phyloP scores from a whole-genome alignment of 805 yeast species.

The Ogataea ganodermae region DNA sequence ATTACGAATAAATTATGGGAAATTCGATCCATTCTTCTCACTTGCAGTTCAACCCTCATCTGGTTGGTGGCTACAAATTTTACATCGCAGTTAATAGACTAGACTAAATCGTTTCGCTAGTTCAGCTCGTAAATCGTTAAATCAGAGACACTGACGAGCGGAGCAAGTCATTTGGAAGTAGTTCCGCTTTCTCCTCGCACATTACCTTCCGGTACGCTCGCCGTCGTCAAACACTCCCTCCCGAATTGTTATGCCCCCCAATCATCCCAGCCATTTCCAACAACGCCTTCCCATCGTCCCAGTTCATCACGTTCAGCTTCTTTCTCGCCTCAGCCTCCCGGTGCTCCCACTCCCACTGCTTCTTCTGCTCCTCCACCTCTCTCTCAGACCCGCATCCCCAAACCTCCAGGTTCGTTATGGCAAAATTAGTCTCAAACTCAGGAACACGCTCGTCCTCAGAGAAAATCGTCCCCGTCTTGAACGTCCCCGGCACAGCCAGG shows the following conservation, averaged over 20 bases:
- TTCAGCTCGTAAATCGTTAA: neutral
- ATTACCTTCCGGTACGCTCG: neutral
- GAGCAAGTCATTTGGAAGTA: neutral
- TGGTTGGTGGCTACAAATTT: no score
- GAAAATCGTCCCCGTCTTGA: conserved; percentile 39
- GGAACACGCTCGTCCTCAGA: conserved; percentile 27
- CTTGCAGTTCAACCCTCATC: no score
- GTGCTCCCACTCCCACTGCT: conserved; percentile 90
- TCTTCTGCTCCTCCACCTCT: conserved; percentile 74
- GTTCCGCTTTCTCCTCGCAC: neutral
- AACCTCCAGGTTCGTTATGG: conserved; percentile 77
- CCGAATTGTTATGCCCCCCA: conserved; percentile 45
- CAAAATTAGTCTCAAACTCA: conserved; percentile 68
- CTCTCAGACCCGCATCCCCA: conserved; percentile 88
- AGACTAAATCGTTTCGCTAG: no score
- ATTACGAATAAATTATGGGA: neutral
- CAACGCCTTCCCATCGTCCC: conserved; percentile 83
- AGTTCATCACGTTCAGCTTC: conserved; percentile 59
- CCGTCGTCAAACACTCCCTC: conserved; percentile 46
- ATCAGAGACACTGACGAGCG: neutral
- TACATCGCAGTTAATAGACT: no score
- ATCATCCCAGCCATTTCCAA: conserved; percentile 78
- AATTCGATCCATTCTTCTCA: no score
- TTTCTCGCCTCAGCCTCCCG: conserved; percentile 80
- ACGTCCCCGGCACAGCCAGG: conserved; percentile 55